A percentile compares a stretch with the other conserved stretches of the same genome.
These are phyloP conservation scores for Chrysopogon serrulatus DNA, from an alignment of 176 grass and related monocot species.

Conservation along the genomic window DNA sequence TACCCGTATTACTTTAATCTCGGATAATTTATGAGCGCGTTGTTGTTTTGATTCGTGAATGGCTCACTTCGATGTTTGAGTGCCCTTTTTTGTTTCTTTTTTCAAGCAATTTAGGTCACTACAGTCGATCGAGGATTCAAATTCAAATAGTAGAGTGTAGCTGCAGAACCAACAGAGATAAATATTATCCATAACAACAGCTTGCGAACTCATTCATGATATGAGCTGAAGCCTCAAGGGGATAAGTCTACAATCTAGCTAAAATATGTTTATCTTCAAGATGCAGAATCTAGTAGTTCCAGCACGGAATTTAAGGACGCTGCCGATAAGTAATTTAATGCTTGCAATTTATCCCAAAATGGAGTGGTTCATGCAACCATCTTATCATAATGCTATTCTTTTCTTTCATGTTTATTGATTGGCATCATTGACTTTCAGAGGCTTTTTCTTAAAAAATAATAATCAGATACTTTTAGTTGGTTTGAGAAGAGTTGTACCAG, in stretches of 20 bases:
- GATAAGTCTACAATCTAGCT: neutral
- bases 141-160: neutral
- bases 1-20: neutral
- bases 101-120: neutral
- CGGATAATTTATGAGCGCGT: neutral
- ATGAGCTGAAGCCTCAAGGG: neutral
- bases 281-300: slow-evolving; percentile 7
- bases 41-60: neutral
- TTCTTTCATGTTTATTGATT: neutral
- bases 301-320: neutral
- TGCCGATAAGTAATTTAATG: neutral
- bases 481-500: neutral
- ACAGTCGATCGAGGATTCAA: neutral
- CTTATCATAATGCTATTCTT: slow-evolving; percentile 1
- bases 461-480: neutral
- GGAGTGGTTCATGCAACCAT: neutral
- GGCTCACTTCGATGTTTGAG: neutral
- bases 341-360: neutral
- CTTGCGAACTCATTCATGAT: neutral
- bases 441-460: neutral
- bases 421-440: slow-evolving; percentile 7
- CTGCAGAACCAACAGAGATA: neutral
- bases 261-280: neutral
- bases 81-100: neutral
- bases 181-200: neutral